A percentile compares a stretch with the other conserved stretches of the same genome.
phyloP scores from a whole-genome alignment of 345 rosid species.

The Gossypium ekmanianum region DNA sequence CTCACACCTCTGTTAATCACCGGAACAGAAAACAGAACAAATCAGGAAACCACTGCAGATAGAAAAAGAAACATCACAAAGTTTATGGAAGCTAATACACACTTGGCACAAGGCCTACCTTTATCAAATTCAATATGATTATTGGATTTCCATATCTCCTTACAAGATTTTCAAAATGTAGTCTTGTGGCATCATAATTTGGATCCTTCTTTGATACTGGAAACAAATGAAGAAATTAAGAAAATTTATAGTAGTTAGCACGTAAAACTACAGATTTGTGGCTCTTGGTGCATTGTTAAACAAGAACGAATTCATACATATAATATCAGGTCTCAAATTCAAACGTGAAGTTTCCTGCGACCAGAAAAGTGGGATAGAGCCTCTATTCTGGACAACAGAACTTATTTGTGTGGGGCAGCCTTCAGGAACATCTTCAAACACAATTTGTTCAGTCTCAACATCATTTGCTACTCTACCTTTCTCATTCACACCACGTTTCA shows the following conservation, averaged over 20 bases:
- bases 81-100: neutral
- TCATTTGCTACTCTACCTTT: constrained; percentile 98
- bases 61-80: neutral
- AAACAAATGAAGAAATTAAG: constrained; percentile 28
- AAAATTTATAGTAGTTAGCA: constrained; percentile 2
- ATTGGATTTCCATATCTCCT: constrained; percentile 93
- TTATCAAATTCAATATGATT: constrained; percentile 77
- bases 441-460: constrained; percentile 95
- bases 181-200: constrained; percentile 73
- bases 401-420: constrained; percentile 62
- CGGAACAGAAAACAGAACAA: constrained; percentile 20
- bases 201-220: constrained; percentile 79
- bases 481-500: constrained; percentile 90
- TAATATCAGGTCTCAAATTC: constrained; percentile 84
- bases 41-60: constrained; percentile 16
- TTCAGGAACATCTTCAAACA: constrained; percentile 73
- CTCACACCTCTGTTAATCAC: constrained; percentile 58
- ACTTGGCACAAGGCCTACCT: constrained; percentile 43
- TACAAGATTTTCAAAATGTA: constrained; percentile 90
- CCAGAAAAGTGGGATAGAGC: constrained; percentile 98
- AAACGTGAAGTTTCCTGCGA: constrained; percentile 92
- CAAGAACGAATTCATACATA: constrained; percentile 47
- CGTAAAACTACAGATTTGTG: neutral
- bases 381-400: constrained; percentile 92
- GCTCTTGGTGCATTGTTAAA: constrained; percentile 1